Evolutionary conservation across 2,329 filamentous ascomycete species (phyloP).

Genomic region (Botrytis sinoallii): DNA sequence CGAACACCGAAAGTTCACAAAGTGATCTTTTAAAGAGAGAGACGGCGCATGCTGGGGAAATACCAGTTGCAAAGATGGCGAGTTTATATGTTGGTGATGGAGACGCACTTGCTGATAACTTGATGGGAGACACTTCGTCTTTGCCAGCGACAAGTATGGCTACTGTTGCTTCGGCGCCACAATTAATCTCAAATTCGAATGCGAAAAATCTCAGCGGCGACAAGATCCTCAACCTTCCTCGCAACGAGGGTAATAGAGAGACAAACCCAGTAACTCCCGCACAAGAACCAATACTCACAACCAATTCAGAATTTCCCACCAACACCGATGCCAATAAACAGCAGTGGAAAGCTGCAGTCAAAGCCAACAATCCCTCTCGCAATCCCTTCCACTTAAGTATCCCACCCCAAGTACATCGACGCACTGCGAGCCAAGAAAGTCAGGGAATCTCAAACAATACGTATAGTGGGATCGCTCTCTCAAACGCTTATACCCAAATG

Average conservation of each 20-base stretch:
- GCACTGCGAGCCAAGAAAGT: background rate
- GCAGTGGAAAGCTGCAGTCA: background rate
- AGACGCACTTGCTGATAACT: background rate
- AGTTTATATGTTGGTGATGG: background rate
- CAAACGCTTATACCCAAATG: background rate
- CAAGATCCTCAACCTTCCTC: too few species aligned
- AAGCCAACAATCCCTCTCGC: background rate
- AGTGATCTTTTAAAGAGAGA: background rate
- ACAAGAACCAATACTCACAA: background rate
- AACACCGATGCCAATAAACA: constrained; percentile 1
- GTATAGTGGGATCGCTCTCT: background rate
- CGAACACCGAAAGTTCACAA: too few species aligned
- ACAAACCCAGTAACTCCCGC: background rate
- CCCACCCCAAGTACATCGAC: background rate
- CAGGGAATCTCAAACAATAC: background rate
- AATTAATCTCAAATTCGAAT: background rate
- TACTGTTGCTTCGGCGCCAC: background rate
- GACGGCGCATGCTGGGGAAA: background rate
- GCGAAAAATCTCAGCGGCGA: background rate
- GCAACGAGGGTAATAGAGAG: background rate
- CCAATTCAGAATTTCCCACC: background rate
- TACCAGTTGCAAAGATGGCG: background rate
- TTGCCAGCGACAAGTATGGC: background rate
- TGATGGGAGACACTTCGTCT: background rate
- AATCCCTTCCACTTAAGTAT: background rate